Evolutionary conservation across 2,329 filamentous ascomycete genomes (phyloP), one percentile per base, ranked within the genome.

Genomic region (Berkeleyomyces rouxiae): DNA sequence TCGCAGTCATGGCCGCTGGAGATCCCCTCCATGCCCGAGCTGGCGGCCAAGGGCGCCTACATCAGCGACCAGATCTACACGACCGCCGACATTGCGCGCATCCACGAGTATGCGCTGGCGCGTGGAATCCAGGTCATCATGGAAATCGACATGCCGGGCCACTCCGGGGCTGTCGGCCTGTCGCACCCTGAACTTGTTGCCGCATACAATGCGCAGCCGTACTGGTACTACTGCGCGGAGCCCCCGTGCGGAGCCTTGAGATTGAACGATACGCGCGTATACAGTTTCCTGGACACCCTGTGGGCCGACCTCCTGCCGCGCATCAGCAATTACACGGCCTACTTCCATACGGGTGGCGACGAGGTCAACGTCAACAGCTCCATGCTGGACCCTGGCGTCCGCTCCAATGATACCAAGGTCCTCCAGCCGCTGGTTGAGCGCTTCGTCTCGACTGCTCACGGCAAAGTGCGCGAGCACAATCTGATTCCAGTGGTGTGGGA

Each of bases 331-430:
- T 89, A 88, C 71, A 79, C 85, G 2, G 75, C 82, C 5, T 82
- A 92, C 74, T 95, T 92, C 76, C 90, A 95, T 74, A 87, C 87
- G 0, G 90, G 90, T 53, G 90, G 90, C 62, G 90, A 95, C 69
- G 90, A 95, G 75, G 83, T 95, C 65, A 92, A 93, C 72, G 78
- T 78, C 65, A 85, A 91, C 68, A 82, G 85, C 61, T 91, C 89
- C 69, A 76, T 76, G 47, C 79, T 92, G 9, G 90, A 95, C 70
- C 81, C 85, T 3, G 86, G 82, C 0, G 83, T 95, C 44, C 72
- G 78, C 4, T 87, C 84, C 40, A 89, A 86, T 70, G 76, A 83
- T 61, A 75, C 78, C 0, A 72, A 75, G 0, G 79, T 92, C 11
- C 75, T 95, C 44, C 79, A 82, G 69, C 88, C 90, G 1, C 78